Conservation (phyloP, 1,284 basidiomycete species). For the Naganishia sp. region DNA sequence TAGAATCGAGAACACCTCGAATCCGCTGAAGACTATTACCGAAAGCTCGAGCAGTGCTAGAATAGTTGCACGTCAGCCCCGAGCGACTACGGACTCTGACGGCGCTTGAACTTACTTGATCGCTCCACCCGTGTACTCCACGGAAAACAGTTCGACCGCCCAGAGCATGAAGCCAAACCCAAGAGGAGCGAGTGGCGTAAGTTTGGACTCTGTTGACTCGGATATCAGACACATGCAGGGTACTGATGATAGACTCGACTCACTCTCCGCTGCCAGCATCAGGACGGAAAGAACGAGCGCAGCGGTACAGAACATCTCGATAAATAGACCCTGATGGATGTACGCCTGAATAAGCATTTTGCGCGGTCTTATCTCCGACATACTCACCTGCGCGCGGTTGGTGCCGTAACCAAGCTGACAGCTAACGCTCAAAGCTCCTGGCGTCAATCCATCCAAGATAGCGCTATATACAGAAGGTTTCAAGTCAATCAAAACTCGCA, state of each 20-base stretch:
- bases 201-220: slow-evolving; percentile 41
- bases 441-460: slow-evolving; percentile 64
- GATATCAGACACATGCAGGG: background rate
- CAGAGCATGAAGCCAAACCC: slow-evolving; percentile 71
- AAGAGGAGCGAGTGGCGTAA: slow-evolving; percentile 72
- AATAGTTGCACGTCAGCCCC: slow-evolving; percentile 59
- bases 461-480: slow-evolving; percentile 49
- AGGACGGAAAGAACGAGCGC: slow-evolving; percentile 56
- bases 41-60: slow-evolving; percentile 73
- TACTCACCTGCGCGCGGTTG: slow-evolving; percentile 33
- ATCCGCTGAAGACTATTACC: slow-evolving; percentile 49
- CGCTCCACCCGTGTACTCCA: slow-evolving; percentile 47
- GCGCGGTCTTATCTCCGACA: background rate
- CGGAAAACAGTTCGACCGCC: slow-evolving; percentile 63
- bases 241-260: slow-evolving; percentile 30
- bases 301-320: slow-evolving; percentile 70
- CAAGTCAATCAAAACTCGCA: background rate
- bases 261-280: slow-evolving; percentile 64
- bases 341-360: slow-evolving; percentile 26
- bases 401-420: slow-evolving; percentile 50
- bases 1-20: background rate
- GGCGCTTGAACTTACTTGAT: slow-evolving; percentile 42
- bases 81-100: background rate
- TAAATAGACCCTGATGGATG: slow-evolving; percentile 60
- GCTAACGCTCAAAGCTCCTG: slow-evolving; percentile 63